phyloP scores from a whole-genome alignment of 495 filamentous ascomycete species.

The Extremus antarcticus region DNA sequence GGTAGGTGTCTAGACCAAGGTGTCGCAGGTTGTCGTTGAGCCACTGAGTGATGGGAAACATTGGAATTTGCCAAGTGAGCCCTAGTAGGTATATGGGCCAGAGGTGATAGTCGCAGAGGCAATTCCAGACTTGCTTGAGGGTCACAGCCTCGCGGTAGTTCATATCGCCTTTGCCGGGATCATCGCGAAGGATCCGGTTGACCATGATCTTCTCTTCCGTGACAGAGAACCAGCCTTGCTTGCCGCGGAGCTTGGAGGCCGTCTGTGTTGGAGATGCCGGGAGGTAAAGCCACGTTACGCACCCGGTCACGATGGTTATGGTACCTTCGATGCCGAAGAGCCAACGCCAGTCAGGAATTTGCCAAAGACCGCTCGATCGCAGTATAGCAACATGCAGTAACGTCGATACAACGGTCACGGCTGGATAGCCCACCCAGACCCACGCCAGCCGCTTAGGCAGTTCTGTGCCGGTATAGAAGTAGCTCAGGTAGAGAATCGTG shows the following conservation, averaged over 20 bases:
- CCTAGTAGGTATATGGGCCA: slow-evolving; percentile 31
- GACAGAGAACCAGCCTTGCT: slow-evolving; percentile 52
- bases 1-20: slow-evolving; percentile 36
- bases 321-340: slow-evolving; percentile 47
- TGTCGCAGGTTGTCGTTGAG: slow-evolving; percentile 34
- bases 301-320: slow-evolving; percentile 42
- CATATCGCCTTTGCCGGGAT: slow-evolving; percentile 54
- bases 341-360: slow-evolving; percentile 39
- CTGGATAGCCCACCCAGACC: slow-evolving; percentile 52
- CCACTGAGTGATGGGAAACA: slow-evolving; percentile 30
- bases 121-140: slow-evolving; percentile 37
- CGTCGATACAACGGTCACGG: slow-evolving; percentile 39
- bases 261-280: slow-evolving; percentile 43
- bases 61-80: slow-evolving; percentile 20
- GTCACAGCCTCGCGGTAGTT: slow-evolving; percentile 48
- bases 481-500: slow-evolving; percentile 42
- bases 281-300: slow-evolving; percentile 44
- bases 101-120: slow-evolving; percentile 39
- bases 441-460: slow-evolving; percentile 39
- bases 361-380: slow-evolving; percentile 39
- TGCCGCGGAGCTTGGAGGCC: slow-evolving; percentile 43
- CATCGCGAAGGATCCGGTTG: slow-evolving; percentile 53
- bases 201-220: slow-evolving; percentile 51
- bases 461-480: slow-evolving; percentile 43
- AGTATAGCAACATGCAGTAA: slow-evolving; percentile 43